phyloP scores from a whole-genome alignment of 2,329 filamentous ascomycete genomes.

The Cladosporium sphaerospermum region DNA sequence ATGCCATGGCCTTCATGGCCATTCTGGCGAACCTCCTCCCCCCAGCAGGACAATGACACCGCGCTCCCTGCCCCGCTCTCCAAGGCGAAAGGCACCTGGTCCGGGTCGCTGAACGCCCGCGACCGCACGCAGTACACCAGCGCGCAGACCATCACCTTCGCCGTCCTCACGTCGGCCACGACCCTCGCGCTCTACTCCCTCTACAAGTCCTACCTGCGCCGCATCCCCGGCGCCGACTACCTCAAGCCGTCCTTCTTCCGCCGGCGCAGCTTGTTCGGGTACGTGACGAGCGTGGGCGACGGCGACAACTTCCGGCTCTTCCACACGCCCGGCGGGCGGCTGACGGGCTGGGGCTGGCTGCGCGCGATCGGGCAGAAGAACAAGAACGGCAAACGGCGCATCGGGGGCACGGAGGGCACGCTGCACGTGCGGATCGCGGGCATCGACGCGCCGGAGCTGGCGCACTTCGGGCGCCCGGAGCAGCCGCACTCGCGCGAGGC shows the following conservation, averaged over 20 bases:
- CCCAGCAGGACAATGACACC: neutral
- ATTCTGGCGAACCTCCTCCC: neutral
- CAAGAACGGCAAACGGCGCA: conserved; percentile 34
- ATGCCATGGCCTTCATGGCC: conserved; percentile 11
- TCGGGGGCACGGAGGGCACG: conserved; percentile 38
- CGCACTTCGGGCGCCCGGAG: conserved; percentile 83
- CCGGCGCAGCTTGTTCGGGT: conserved; percentile 69
- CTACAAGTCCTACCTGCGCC: conserved; percentile 68
- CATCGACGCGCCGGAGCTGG: conserved; percentile 84
- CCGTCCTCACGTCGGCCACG: conserved; percentile 49
- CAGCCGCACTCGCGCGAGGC: conserved; percentile 83
- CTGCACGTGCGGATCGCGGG: conserved; percentile 86
- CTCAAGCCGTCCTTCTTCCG: conserved; percentile 72
- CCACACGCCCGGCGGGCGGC: conserved; percentile 84
- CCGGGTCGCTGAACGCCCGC: conserved; percentile 4
- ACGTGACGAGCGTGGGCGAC: conserved; percentile 90
- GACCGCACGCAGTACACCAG: conserved; percentile 11
- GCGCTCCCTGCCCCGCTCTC: neutral
- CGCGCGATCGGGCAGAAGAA: conserved; percentile 16
- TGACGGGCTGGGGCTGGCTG: conserved; percentile 72
- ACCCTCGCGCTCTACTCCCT: conserved; percentile 51
- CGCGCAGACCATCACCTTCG: conserved; percentile 18
- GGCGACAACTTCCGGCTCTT: conserved; percentile 93
- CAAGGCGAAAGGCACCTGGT: conserved; percentile 6
- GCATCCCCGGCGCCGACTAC: conserved; percentile 70